Percentiles rank a stretch among this genome's conserved stretches.
phyloP scores from a whole-genome alignment of 345 rosid species.

The Nasturtium officinale region DNA sequence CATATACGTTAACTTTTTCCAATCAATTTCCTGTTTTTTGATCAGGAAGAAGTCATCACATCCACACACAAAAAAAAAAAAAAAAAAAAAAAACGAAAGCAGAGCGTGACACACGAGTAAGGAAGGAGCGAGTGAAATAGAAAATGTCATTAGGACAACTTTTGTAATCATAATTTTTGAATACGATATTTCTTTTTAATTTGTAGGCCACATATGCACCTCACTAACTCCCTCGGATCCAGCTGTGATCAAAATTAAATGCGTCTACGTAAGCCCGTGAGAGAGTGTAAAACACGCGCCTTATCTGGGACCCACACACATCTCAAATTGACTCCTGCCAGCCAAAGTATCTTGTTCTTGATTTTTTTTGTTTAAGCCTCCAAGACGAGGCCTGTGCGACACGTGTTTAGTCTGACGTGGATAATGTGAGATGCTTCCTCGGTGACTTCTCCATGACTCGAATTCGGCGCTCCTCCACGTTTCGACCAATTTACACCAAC shows the following conservation, averaged over 20 bases:
- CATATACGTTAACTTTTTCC: slow-evolving; percentile 25
- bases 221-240: slow-evolving; percentile 30
- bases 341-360: slow-evolving; percentile 26
- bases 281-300: slow-evolving; percentile 31
- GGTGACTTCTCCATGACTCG: slow-evolving; percentile 42
- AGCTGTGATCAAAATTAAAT: slow-evolving; percentile 36
- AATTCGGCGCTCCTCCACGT: slow-evolving; percentile 44
- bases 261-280: slow-evolving; percentile 39
- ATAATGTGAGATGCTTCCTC: slow-evolving; percentile 34
- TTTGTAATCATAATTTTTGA: background rate
- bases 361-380: slow-evolving; percentile 13
- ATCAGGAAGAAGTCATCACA: slow-evolving; percentile 23
- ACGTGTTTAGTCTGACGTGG: slow-evolving; percentile 40
- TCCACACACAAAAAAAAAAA: background rate
- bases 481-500: slow-evolving; percentile 3
- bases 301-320: slow-evolving; percentile 5
- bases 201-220: slow-evolving; percentile 22
- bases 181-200: background rate
- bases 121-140: background rate
- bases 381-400: slow-evolving; percentile 19
- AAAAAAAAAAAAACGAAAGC: background rate
- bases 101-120: background rate
- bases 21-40: slow-evolving; percentile 4
- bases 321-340: slow-evolving; percentile 27
- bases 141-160: background rate